Base-by-base conservation (phyloP, 176 grass and related monocot species). In the Rhipidocladum racemiflorum region DNA sequence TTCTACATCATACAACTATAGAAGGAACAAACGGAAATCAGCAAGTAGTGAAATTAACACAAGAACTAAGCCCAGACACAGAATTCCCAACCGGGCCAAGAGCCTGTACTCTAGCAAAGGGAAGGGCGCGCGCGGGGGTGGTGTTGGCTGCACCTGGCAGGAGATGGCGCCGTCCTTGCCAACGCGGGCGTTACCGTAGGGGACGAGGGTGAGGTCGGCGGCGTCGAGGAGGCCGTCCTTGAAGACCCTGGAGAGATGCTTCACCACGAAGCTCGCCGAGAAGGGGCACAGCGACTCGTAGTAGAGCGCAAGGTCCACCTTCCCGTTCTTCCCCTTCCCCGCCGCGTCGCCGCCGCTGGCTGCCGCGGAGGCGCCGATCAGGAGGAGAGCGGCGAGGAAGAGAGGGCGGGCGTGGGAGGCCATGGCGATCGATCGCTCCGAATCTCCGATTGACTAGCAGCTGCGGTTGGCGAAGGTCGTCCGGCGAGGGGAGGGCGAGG, bases 201-300 rank as follows among this genome's bases (percentile, higher is more conserved):
- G 89, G 46, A 91, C 66, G 21, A 91, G 70, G 7, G 25, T 57
- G 55, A 87, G 69, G 38, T 91, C 24, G 16, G 50, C 2, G 70
- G 56, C 74, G 44, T 68, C 70, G 36, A 80, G 51, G 61, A 91
- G 81, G 63, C 81, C 85, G 48, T 91, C 70, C 61, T 25, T n/a
- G 76, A 87, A 91, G 34, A 84, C 30, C 64, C 18, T 84, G 63
- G 81, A 21, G 81, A 91, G 89, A 55, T 39, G 2, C 20, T 81
- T 14, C 85, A 87, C 89, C 80, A 91, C 27, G 81, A 91, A 91
- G 27, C 24, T 30, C 17, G 80, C 81, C 28, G 85, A 91, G 81
- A 40, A 74, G 11, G 85, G 89, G 80, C 89, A 91, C 70, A 87
- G 75, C 43, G 85, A 87, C 85, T 91, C 89, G 70, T 91, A 91